Evolutionary conservation across 2,329 filamentous ascomycete genomes (phyloP), one percentile per base, ranked within the genome.

Genomic region (Monilinia polystroma): DNA sequence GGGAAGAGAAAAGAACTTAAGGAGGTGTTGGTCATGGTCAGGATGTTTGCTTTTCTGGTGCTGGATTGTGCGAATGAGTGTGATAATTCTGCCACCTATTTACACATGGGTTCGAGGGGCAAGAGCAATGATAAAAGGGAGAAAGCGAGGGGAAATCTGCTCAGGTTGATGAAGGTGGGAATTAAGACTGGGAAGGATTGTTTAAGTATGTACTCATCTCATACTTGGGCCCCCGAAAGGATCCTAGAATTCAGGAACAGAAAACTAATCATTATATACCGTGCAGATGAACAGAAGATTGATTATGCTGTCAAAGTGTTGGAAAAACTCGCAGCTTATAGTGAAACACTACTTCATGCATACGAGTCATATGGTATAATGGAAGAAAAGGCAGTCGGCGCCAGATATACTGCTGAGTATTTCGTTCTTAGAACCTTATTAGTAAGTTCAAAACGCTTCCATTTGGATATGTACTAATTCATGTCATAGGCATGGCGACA

Each of bases 401-500:
- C 72, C 23, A 71, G 68, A 62, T 58, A 76, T 16, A 68, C 72
- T 35, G 73, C 73, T 10, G 75, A 77, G 57, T 77, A 77, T 52
- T 77, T 74, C 63, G 70, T 77, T 8, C 67, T 77, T 32, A 71
- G 76, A 53, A 75, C 75, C 49, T 82, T 84, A 43, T 76, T 95
- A 77, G 92, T 92, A 78, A 52, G 68, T 43, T 41, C 14, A 52
- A 10, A 38, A 65, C 55, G 35, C 8, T 56, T 18, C 18, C 45
- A 49, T n/a, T 10, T 18, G 18, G 2, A 49, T 60, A 10, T 29
- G 29, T 32, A 26, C 58, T 68, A n/a, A n/a, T 20, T 32, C 41
- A 57, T 16, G n/a, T 32, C 35, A 18, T 60, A 94, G 91, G 85
- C 88, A 41, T 96, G 89, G 87, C 87, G 87, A 72, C 88, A 93